These are phyloP conservation scores for Boletus rufocinnamomeus DNA, from an alignment of 768 basidiomycete genomes.

Conservation along the genomic window DNA sequence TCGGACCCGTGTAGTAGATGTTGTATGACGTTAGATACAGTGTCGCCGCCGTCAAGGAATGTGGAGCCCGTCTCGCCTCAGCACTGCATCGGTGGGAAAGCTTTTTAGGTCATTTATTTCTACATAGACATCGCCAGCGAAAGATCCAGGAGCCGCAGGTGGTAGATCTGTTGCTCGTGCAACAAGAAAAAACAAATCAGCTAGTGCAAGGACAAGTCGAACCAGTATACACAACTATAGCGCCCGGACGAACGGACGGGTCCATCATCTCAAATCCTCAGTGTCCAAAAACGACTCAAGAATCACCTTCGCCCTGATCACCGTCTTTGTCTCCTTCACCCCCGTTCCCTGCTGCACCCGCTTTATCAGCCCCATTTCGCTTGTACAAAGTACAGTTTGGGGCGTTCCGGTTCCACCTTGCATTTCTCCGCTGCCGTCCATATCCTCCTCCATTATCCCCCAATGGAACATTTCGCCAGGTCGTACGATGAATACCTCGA, in stretches of 20 bases:
- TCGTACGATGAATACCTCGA: neutral
- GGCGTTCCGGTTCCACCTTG: neutral
- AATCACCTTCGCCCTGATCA: slow-evolving; percentile 7
- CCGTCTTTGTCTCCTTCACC: neutral
- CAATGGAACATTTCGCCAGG: slow-evolving; percentile 1
- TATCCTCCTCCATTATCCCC: neutral
- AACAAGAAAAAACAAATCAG: neutral
- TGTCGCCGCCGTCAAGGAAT: no score
- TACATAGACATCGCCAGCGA: no score
- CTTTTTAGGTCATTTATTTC: no score
- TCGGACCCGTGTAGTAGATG: neutral
- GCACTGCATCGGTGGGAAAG: neutral
- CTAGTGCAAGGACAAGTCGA: neutral
- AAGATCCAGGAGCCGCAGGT: no score
- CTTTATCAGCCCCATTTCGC: slow-evolving; percentile 1
- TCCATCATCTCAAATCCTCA: neutral
- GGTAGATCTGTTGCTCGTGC: no score
- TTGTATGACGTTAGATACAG: neutral
- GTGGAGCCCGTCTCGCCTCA: neutral
- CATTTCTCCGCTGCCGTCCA: neutral
- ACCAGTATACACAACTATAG: neutral
- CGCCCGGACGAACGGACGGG: neutral
- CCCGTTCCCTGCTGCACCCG: neutral
- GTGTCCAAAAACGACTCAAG: slow-evolving; percentile 1
- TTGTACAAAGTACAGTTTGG: neutral